Conservation (phyloP, 805 yeast species). For the Pichia cabralensis region DNA sequence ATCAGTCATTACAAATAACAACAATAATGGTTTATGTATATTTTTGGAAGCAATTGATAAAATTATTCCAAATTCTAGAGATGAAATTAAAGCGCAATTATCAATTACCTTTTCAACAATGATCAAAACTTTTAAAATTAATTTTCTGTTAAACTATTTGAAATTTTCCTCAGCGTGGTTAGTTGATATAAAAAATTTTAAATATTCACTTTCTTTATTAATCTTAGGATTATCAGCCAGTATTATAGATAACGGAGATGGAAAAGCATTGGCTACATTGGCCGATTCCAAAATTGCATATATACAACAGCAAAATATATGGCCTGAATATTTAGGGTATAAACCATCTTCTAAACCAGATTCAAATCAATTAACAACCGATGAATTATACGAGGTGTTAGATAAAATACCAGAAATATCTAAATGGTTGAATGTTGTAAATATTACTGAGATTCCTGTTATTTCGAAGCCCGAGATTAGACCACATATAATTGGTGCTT, state of each 20-base stretch:
- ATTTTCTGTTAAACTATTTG: slow-evolving; percentile 18
- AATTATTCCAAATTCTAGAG: slow-evolving; percentile 14
- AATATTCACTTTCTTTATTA: slow-evolving; percentile 14
- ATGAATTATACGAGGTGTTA: slow-evolving; percentile 1
- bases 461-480: slow-evolving; percentile 1
- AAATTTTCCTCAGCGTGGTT: slow-evolving; percentile 17
- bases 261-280: slow-evolving; percentile 3
- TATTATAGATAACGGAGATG: background rate
- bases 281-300: slow-evolving; percentile 9
- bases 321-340: slow-evolving; percentile 13
- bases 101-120: slow-evolving; percentile 18
- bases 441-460: background rate
- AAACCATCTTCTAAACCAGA: slow-evolving; percentile 2
- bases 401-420: background rate
- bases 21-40: slow-evolving; percentile 32
- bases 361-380: background rate
- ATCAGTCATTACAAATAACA: slow-evolving; percentile 29
- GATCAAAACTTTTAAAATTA: slow-evolving; percentile 17
- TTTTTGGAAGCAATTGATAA: slow-evolving; percentile 22
- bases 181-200: slow-evolving; percentile 9
- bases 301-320: slow-evolving; percentile 7
- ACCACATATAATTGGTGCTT: background rate
- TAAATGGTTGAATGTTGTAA: slow-evolving; percentile 2
- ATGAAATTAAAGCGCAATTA: slow-evolving; percentile 17
- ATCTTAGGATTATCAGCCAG: slow-evolving; percentile 9